A percentile compares a stretch with the other conserved stretches of the same genome.
Evolutionary conservation across 345 rosid species (phyloP).

Genomic region (Eucalyptus polybractea): DNA sequence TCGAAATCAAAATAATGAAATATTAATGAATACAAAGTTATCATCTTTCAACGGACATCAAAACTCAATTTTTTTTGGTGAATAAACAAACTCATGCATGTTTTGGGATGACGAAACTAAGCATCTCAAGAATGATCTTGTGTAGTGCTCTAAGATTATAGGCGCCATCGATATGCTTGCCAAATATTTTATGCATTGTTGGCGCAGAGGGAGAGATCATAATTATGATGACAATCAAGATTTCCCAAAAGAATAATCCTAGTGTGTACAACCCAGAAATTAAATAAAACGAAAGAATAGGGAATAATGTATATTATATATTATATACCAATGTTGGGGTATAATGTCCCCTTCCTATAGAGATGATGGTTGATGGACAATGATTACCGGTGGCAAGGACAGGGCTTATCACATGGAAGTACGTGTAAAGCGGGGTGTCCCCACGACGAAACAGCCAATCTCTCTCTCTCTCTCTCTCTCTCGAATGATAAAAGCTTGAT

Average conservation of each 20-base stretch:
- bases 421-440: slow-evolving; percentile 32
- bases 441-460: neutral
- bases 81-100: neutral
- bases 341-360: neutral
- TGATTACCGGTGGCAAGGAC: slow-evolving; percentile 12
- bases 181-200: neutral
- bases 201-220: neutral
- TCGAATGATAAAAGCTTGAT: slow-evolving; percentile 6
- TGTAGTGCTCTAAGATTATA: neutral
- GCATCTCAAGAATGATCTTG: neutral
- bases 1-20: neutral
- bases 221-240: neutral
- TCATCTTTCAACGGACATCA: neutral
- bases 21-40: neutral
- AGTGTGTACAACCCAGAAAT: neutral
- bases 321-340: slow-evolving; percentile 5
- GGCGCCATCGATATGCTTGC: neutral
- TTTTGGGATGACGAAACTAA: neutral
- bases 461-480: slow-evolving; percentile 1
- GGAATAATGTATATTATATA: slow-evolving; percentile 1
- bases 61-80: neutral
- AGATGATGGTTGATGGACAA: neutral
- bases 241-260: neutral
- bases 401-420: slow-evolving; percentile 19
- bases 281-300: neutral